phyloP scores from a whole-genome alignment of 1,284 basidiomycete species.

The Rhodotorula sp. region DNA sequence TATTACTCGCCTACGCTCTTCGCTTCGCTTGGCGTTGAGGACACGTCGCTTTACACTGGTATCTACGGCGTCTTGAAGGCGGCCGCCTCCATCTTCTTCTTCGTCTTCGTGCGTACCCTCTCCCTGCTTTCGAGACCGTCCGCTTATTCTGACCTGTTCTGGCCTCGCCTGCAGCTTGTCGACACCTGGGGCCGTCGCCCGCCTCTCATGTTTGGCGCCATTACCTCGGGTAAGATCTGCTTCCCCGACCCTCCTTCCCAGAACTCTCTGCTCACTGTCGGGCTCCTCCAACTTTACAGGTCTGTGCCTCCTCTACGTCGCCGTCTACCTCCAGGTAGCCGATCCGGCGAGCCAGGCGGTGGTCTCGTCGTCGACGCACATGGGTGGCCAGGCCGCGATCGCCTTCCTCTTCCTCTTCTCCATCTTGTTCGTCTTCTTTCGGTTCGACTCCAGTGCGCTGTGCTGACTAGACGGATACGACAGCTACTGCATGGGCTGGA shows the following conservation, averaged over 20 bases:
- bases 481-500: conserved; percentile 15
- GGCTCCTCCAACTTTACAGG: background rate
- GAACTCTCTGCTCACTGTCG: too few species aligned
- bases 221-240: background rate
- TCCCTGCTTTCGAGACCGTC: too few species aligned
- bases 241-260: too few species aligned
- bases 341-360: conserved; percentile 12
- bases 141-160: background rate
- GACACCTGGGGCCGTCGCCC: conserved; percentile 47
- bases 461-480: too few species aligned
- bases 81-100: conserved; percentile 45
- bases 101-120: conserved; percentile 33
- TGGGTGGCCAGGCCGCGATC: conserved; percentile 20
- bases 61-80: conserved; percentile 54
- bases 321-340: conserved; percentile 18
- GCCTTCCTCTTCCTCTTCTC: conserved; percentile 19
- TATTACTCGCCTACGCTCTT: conserved; percentile 49
- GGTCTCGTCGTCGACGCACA: conserved; percentile 4
- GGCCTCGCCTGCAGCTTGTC: conserved; percentile 39
- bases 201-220: conserved; percentile 42
- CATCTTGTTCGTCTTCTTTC: conserved; percentile 9
- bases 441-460: too few species aligned
- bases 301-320: conserved; percentile 21
- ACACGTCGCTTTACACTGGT: conserved; percentile 51
- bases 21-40: conserved; percentile 49